Conservation (phyloP, 192 early-diverging fungal genomes). For the Allomyces arbusculus region DNA sequence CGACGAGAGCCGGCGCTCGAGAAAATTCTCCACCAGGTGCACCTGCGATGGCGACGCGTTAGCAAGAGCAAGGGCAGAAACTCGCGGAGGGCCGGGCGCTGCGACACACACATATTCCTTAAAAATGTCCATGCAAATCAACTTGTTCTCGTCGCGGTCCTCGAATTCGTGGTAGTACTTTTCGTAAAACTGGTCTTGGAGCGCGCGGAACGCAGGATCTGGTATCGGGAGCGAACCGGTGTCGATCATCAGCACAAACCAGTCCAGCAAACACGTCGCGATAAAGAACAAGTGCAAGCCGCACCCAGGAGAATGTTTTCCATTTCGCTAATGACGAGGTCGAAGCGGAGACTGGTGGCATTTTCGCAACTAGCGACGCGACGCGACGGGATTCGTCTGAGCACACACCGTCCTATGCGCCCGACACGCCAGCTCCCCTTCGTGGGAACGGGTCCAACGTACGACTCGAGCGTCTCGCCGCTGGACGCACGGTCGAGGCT, state of each 20-base stretch:
- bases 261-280: background rate
- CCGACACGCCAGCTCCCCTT: no score
- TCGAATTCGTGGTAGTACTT: conserved; percentile 15
- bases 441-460: background rate
- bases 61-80: no score
- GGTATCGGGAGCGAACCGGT: background rate
- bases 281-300: background rate
- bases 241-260: background rate
- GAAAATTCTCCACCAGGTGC: background rate
- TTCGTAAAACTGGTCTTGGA: conserved; percentile 21
- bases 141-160: conserved; percentile 30
- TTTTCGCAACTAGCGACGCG: background rate
- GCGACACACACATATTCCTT: conserved; percentile 18
- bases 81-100: background rate
- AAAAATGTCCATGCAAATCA: conserved; percentile 32
- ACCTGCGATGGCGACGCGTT: no score
- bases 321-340: conserved; percentile 21
- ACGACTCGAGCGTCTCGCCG: background rate
- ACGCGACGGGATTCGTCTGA: background rate
- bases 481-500: background rate
- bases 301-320: conserved; percentile 30
- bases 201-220: conserved; percentile 16
- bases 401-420: background rate
- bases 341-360: conserved; percentile 8
- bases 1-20: conserved; percentile 13